Evolutionary conservation across 768 basidiomycete genomes (phyloP), one percentile per base, ranked within the genome.

Genomic region (Thelephora ganbajun): DNA sequence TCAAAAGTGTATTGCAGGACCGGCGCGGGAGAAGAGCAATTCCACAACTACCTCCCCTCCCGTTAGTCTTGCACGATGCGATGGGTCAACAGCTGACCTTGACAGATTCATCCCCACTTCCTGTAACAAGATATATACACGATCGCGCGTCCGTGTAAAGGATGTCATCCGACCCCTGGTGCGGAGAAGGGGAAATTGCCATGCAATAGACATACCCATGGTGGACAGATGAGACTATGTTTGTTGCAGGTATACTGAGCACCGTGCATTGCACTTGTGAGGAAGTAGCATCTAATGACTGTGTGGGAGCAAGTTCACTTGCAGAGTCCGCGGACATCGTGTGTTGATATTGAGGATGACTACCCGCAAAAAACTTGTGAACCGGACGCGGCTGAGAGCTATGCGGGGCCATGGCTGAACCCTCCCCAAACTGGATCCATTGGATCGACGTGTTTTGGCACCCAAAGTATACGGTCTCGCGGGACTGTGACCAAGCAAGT

Each of bases 181-280:
- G 59, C n/a, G 59, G 62, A 13, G 63, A 66, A 18, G 68, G 66
- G 11, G 72, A 54, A 13, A 77, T 61, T 12, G 70, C 64, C 78
- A 91, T 80, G 55, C 84, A 89, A 59, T 94, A 93, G 11, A 97
- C 74, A 58, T 98, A 98, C 7, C 94, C 94, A 59, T 80, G 93
- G 62, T 98, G 94, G 2, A 92, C 94, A 1, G 88, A 86, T 54
- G 86, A 80, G 22, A 91, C 69, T 26, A 91, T 81, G 54, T 89
- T 86, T 47, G 66, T 66, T 11, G 74, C 66, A 0, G 79, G 76
- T 18, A 94, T 78, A 45, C 70, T 63, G 23, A 87, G 58, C 16
- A 65, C 64, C 11, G 64, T 68, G 22, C 66, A 59, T 7, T 68
- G 64, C 14, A 33, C 39, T 20, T 51, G 54, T 12, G 14, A 16